Evolutionary conservation across 2,329 filamentous ascomycete species (phyloP).

Genomic region (Stagonosporopsis cucurbitacearum): DNA sequence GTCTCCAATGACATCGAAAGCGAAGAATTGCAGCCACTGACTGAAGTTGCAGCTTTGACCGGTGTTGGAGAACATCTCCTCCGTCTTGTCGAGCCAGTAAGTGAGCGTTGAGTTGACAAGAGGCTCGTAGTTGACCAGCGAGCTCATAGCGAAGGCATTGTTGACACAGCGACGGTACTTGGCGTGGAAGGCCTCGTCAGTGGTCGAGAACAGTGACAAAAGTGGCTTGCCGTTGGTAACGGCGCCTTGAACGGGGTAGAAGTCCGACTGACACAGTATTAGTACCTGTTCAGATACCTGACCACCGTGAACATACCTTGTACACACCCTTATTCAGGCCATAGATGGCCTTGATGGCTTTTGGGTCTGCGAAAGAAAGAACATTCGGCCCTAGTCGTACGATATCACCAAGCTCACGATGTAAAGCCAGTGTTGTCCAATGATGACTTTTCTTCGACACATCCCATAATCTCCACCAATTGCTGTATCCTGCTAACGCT

Average conservation of each 20-base stretch:
- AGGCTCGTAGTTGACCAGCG: constrained; percentile 78
- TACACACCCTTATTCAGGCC: constrained; percentile 80
- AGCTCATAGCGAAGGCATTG: constrained; percentile 77
- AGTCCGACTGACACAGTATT: constrained; percentile 67
- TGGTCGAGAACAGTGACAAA: constrained; percentile 77
- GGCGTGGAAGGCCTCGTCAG: constrained; percentile 76
- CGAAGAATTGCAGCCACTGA: constrained; percentile 79
- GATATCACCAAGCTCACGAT: constrained; percentile 74
- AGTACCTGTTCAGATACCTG: neutral
- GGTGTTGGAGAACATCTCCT: constrained; percentile 51
- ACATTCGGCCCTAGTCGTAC: constrained; percentile 77
- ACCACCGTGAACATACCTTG: constrained; percentile 63
- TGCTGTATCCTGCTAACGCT: constrained; percentile 69
- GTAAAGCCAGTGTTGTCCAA: constrained; percentile 70
- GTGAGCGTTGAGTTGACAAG: constrained; percentile 78
- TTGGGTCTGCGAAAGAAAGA: constrained; percentile 75
- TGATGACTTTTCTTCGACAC: constrained; percentile 71
- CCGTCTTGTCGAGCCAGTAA: constrained; percentile 66
- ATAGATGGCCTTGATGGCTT: constrained; percentile 77
- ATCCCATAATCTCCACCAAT: constrained; percentile 78
- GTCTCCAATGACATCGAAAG: constrained; percentile 81
- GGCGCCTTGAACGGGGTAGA: constrained; percentile 80
- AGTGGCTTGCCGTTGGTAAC: constrained; percentile 71
- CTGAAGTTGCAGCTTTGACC: constrained; percentile 67
- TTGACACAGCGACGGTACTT: constrained; percentile 78